phyloP scores from a whole-genome alignment of 495 filamentous ascomycete species.

The Tetracladium marchalianum region DNA sequence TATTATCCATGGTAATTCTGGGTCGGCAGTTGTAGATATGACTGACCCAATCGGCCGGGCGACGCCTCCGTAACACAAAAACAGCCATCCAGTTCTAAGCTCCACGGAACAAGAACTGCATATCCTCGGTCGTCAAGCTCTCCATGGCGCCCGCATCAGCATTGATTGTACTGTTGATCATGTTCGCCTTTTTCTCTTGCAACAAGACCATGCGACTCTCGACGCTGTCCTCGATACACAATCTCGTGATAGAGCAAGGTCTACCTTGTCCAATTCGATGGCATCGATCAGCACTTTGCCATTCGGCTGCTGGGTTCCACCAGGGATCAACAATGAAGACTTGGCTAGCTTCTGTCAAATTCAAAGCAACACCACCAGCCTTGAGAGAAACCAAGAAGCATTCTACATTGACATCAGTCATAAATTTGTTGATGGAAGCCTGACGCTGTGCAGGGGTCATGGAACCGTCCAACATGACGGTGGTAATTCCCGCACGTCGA shows the following conservation, averaged over 20 bases:
- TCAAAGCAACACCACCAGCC: slow-evolving; percentile 90
- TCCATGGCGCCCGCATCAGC: slow-evolving; percentile 81
- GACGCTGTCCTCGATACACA: slow-evolving; percentile 93
- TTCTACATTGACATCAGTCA: slow-evolving; percentile 85
- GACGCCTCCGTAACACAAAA: no score
- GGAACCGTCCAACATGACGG: slow-evolving; percentile 91
- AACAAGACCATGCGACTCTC: slow-evolving; percentile 89
- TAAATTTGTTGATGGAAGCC: slow-evolving; percentile 84
- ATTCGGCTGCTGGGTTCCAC: slow-evolving; percentile 98
- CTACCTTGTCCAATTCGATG: slow-evolving; percentile 93
- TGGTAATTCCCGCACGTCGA: slow-evolving; percentile 88
- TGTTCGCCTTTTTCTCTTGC: slow-evolving; percentile 93
- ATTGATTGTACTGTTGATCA: slow-evolving; percentile 95
- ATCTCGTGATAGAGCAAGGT: slow-evolving; percentile 84
- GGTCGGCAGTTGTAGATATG: no score
- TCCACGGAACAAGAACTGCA: slow-evolving; percentile 89
- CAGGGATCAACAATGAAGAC: slow-evolving; percentile 97
- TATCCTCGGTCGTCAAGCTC: slow-evolving; percentile 78
- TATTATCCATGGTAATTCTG: no score
- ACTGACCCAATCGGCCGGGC: no score
- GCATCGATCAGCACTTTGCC: slow-evolving; percentile 93
- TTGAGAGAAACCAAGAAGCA: slow-evolving; percentile 93
- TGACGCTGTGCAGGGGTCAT: slow-evolving; percentile 92
- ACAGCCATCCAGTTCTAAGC: slow-evolving; percentile 20
- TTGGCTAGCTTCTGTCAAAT: slow-evolving; percentile 84